Conservation (phyloP, 495 filamentous ascomycete genomes). For the Parmelia sp. region DNA sequence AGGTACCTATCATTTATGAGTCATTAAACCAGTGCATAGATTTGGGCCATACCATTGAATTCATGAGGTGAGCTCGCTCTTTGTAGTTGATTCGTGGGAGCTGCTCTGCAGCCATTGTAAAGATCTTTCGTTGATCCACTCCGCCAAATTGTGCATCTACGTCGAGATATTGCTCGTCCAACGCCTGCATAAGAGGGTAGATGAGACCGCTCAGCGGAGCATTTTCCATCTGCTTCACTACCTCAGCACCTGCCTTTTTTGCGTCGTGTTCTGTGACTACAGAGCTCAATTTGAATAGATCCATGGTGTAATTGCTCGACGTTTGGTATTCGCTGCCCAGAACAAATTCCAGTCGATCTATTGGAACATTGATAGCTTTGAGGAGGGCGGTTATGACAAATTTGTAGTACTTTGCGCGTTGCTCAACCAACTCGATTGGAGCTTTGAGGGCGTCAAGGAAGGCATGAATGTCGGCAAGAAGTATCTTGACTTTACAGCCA, state of each 20-base stretch:
- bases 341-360: conserved; percentile 75
- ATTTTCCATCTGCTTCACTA: conserved; percentile 83
- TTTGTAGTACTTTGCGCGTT: conserved; percentile 67
- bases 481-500: conserved; percentile 72
- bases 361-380: conserved; percentile 63
- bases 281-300: conserved; percentile 58
- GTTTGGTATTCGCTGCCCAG: conserved; percentile 79
- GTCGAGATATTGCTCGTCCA: conserved; percentile 85
- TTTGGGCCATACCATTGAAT: conserved; percentile 60
- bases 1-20: conserved; percentile 30
- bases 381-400: conserved; percentile 59
- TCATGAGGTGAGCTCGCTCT: conserved; percentile 77
- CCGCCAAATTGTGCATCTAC: conserved; percentile 71
- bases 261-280: conserved; percentile 61
- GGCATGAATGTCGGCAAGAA: conserved; percentile 66
- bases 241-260: conserved; percentile 81
- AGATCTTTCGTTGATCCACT: conserved; percentile 88
- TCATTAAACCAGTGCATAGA: neutral
- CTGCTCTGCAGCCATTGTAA: conserved; percentile 68
- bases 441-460: conserved; percentile 45
- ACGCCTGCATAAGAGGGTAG: conserved; percentile 82
- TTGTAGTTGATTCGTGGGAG: conserved; percentile 67
- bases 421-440: conserved; percentile 76
- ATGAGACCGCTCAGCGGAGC: conserved; percentile 71
- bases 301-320: conserved; percentile 60